phyloP scores from a whole-genome alignment of 2,329 filamentous ascomycete species.

The Epicoccum sorghinum region DNA sequence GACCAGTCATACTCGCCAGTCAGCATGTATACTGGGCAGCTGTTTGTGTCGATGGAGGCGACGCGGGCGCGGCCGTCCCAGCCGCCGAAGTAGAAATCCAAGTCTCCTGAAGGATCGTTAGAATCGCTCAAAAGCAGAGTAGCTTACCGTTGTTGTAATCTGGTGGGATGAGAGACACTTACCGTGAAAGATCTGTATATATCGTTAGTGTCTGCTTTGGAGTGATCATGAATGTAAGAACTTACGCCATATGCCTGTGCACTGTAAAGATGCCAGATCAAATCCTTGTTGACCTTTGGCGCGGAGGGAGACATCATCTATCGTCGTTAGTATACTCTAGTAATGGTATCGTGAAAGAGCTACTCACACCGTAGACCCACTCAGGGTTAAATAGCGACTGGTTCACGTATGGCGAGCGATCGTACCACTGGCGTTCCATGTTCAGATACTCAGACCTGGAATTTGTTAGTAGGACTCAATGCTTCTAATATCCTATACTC shows the following conservation, averaged over 20 bases:
- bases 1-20: slow-evolving; percentile 58
- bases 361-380: slow-evolving; percentile 54
- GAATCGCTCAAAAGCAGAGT: background rate
- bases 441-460: slow-evolving; percentile 48
- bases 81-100: slow-evolving; percentile 60
- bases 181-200: slow-evolving; percentile 53
- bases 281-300: slow-evolving; percentile 53
- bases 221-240: background rate
- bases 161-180: too few species aligned
- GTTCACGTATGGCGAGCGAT: slow-evolving; percentile 56
- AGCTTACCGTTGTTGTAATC: too few species aligned
- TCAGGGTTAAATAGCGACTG: slow-evolving; percentile 57
- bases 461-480: slow-evolving; percentile 18
- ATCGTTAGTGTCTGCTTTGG: background rate
- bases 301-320: slow-evolving; percentile 56
- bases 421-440: slow-evolving; percentile 54
- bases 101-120: slow-evolving; percentile 41
- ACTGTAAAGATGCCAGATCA: slow-evolving; percentile 59
- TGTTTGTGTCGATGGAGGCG: slow-evolving; percentile 54
- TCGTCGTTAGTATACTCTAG: slow-evolving; percentile 1
- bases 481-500: slow-evolving; percentile 1
- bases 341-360: rapidly evolving
- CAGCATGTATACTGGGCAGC: slow-evolving; percentile 59
- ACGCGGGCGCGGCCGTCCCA: slow-evolving; percentile 57
- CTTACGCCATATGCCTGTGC: slow-evolving; percentile 55